These are phyloP conservation scores for Populus alba DNA, from an alignment of 345 rosid genomes.

Conservation along the genomic window DNA sequence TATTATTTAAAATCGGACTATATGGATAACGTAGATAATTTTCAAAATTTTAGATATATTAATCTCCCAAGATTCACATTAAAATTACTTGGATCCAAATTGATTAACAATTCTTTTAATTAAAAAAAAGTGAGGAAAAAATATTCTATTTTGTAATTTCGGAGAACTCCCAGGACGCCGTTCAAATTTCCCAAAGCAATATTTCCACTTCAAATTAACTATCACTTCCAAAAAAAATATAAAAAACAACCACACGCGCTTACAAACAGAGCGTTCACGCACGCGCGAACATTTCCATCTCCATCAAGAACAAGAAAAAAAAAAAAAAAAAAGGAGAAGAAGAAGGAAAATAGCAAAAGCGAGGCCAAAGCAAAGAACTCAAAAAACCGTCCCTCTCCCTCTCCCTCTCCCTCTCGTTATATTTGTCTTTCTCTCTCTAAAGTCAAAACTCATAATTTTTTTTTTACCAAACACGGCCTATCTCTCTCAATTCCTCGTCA, in stretches of 20 bases:
- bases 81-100: no score
- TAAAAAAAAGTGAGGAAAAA: not conserved
- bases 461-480: conserved; percentile 17
- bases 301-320: conserved; percentile 9
- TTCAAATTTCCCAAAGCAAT: conserved; percentile 8
- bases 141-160: not conserved
- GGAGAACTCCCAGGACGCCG: not conserved
- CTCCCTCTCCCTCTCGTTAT: conserved; percentile 9
- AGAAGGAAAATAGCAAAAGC: no score
- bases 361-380: conserved; percentile 30
- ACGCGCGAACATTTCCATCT: not conserved
- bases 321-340: not conserved
- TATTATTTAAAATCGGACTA: not conserved
- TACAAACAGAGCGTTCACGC: not conserved
- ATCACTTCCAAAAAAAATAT: not conserved
- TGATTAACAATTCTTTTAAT: not conserved
- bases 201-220: conserved; percentile 32
- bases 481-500: conserved; percentile 9
- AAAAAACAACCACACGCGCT: not conserved
- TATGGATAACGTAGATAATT: not conserved
- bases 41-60: not conserved
- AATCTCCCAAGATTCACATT: no score
- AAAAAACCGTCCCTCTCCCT: conserved; percentile 24
- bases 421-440: conserved; percentile 14
- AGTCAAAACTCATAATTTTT: conserved; percentile 47